These are phyloP conservation scores for Trifolium repens DNA, from an alignment of 306 rosid genomes.

Conservation along the genomic window DNA sequence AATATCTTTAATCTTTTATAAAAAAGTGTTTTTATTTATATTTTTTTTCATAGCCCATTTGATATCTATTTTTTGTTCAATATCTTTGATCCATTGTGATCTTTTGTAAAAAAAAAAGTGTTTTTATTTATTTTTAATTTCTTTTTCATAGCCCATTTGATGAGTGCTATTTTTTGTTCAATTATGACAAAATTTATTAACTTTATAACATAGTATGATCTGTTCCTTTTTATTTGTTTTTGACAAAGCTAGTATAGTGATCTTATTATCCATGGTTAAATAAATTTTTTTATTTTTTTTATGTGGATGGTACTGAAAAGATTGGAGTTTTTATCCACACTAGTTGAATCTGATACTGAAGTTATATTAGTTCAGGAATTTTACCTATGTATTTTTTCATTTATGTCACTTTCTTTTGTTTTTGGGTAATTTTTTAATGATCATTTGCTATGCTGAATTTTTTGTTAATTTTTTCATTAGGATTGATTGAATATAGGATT, in stretches of 20 bases:
- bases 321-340: neutral
- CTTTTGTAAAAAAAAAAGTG: neutral
- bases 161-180: too few species aligned
- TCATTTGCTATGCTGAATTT: neutral
- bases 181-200: too few species aligned
- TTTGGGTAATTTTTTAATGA: conserved; percentile 7
- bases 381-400: neutral
- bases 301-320: neutral
- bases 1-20: neutral
- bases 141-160: too few species aligned
- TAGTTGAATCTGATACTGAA: neutral
- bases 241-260: neutral
- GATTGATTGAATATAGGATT: too few species aligned
- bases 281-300: neutral
- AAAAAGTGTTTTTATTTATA: too few species aligned
- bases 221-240: neutral
- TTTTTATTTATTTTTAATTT: too few species aligned
- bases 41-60: neutral
- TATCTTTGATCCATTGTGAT: neutral
- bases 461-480: neutral
- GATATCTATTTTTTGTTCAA: conserved; percentile 1
- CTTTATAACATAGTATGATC: too few species aligned
- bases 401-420: neutral
- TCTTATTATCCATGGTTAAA: neutral
- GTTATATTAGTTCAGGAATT: neutral